These are phyloP conservation scores for Leccinum fibrillosum DNA, from an alignment of 768 basidiomycete species.

Conservation along the genomic window DNA sequence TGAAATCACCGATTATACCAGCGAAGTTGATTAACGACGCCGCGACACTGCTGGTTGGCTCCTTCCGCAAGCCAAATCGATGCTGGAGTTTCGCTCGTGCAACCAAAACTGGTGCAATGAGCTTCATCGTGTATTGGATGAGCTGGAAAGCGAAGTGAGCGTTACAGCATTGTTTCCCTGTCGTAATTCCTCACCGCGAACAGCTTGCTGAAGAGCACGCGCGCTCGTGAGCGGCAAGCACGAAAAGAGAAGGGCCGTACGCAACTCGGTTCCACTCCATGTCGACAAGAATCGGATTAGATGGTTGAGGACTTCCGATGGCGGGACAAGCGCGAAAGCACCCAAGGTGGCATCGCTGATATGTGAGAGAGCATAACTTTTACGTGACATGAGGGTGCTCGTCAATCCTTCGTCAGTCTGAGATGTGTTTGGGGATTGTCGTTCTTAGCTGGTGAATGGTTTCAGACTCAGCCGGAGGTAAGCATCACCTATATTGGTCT, in stretches of 20 bases:
- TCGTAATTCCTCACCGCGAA: constrained; percentile 51
- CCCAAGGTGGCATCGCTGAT: constrained; percentile 67
- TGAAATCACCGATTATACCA: constrained; percentile 58
- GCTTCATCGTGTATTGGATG: constrained; percentile 69
- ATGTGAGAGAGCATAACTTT: constrained; percentile 44
- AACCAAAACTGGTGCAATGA: constrained; percentile 62
- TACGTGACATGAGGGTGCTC: constrained; percentile 46
- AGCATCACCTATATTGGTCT: neutral
- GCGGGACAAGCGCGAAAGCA: constrained; percentile 52
- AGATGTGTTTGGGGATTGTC: neutral
- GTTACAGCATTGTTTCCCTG: neutral
- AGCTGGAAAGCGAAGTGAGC: constrained; percentile 42
- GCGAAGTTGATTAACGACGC: constrained; percentile 52
- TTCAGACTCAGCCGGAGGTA: neutral
- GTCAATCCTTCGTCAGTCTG: neutral
- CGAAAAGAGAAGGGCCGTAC: constrained; percentile 29
- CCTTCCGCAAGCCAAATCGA: constrained; percentile 53
- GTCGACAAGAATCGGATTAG: constrained; percentile 73
- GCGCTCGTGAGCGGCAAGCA: constrained; percentile 9
- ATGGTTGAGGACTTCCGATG: constrained; percentile 67
- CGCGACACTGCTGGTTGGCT: constrained; percentile 54
- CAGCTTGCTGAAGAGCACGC: constrained; percentile 51
- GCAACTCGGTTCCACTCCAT: constrained; percentile 85
- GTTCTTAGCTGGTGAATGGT: neutral
- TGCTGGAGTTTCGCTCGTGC: constrained; percentile 69